Conservation (phyloP, 1,139 yeast species). For the Geotrichum australiense region DNA sequence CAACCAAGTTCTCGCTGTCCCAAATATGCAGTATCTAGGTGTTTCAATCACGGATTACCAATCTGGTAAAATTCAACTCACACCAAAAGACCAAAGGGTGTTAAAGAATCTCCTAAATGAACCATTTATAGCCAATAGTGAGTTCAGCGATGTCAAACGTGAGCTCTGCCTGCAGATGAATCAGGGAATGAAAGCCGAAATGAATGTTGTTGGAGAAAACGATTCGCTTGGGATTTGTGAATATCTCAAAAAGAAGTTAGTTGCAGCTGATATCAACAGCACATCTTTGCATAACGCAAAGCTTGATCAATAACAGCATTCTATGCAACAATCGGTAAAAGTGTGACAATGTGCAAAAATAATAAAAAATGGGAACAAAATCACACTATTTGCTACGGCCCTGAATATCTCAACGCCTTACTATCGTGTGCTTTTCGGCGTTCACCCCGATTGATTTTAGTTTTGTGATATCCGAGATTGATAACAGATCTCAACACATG, state of each 20-base stretch:
- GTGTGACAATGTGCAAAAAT: too few relatives aligned
- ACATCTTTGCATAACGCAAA: not conserved
- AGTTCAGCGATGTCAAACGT: conserved; percentile 29
- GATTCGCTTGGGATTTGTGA: conserved; percentile 16
- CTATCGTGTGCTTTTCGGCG: too few relatives aligned
- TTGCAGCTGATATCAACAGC: too few relatives aligned
- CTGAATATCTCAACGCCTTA: too few relatives aligned
- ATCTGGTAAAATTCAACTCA: conserved; percentile 35
- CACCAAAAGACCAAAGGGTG: conserved; percentile 35
- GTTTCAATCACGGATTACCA: conserved; percentile 39
- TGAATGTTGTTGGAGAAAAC: conserved; percentile 38
- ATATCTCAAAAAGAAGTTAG: conserved; percentile 20
- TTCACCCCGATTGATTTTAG: too few relatives aligned
- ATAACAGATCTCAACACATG: too few relatives aligned
- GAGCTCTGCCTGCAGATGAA: conserved; percentile 52
- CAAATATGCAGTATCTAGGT: conserved; percentile 31
- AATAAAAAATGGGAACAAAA: too few relatives aligned
- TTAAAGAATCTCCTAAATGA: conserved; percentile 33
- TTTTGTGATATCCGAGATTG: too few relatives aligned
- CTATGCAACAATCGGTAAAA: too few relatives aligned
- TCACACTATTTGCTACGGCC: too few relatives aligned
- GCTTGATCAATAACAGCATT: too few relatives aligned
- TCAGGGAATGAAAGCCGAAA: conserved; percentile 51
- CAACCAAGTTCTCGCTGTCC: conserved; percentile 14
- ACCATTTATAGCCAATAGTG: conserved; percentile 25